Evolutionary conservation across 2,329 filamentous ascomycete genomes (phyloP).

Genomic region (Setomelanomma holmii): DNA sequence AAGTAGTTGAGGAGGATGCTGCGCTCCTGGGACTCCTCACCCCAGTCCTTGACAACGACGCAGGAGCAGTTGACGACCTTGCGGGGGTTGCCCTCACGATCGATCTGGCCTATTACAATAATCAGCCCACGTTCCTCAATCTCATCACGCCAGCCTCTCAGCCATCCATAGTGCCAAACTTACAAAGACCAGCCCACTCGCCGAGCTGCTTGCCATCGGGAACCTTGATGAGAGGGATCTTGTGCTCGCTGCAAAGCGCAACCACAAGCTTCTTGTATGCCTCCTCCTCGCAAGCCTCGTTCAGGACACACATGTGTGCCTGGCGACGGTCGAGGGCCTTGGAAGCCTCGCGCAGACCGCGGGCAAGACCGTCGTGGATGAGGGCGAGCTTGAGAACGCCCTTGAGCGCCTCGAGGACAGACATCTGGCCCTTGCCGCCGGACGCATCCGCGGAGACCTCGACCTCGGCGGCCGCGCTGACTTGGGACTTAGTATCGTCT

Average conservation of each 20-base stretch:
- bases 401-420: conserved; percentile 97
- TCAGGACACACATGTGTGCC: conserved; percentile 99
- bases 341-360: conserved; percentile 96
- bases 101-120: conserved; percentile 77
- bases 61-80: conserved; percentile 99
- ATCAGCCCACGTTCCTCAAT: conserved; percentile 14
- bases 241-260: conserved; percentile 98
- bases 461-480: conserved; percentile 83
- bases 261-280: conserved; percentile 99
- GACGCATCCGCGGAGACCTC: conserved; percentile 91
- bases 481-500: conserved; percentile 93
- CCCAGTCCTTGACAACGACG: conserved; percentile 99
- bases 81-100: conserved; percentile 98
- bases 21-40: conserved; percentile 99
- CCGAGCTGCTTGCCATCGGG: conserved; percentile 99
- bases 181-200: conserved; percentile 99
- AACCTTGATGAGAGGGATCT: conserved; percentile 99
- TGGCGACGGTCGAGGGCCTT: conserved; percentile 99
- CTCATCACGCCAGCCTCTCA: neutral
- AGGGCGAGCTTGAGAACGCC: conserved; percentile 97
- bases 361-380: conserved; percentile 99
- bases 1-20: conserved; percentile 99
- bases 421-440: conserved; percentile 86
- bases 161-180: conserved; percentile 54
- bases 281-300: conserved; percentile 99